A percentile compares a stretch with the other conserved stretches of the same genome.
Evolutionary conservation across 805 yeast genomes (phyloP).

Genomic region (Ogataea haglerorum): DNA sequence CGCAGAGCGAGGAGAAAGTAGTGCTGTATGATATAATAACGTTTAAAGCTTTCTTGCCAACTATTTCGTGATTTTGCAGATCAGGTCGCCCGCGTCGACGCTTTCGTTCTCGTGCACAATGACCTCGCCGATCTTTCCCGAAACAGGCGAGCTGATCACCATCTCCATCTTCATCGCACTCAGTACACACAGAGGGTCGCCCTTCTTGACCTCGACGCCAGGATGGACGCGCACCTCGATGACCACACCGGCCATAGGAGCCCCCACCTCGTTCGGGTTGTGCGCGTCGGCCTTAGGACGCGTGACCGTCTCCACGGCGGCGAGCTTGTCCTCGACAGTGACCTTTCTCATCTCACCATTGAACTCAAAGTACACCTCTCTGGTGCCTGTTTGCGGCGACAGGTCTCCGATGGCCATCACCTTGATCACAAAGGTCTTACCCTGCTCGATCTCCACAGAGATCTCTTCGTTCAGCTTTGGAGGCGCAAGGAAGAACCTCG

Average conservation of each 20-base stretch:
- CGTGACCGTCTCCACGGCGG: slow-evolving; percentile 78
- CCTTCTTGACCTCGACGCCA: slow-evolving; percentile 89
- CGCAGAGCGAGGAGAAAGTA: slow-evolving; percentile 12
- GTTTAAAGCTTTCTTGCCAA: not conserved
- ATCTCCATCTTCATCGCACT: slow-evolving; percentile 99
- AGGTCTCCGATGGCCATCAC: slow-evolving; percentile 91
- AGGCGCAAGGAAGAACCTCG: slow-evolving; percentile 84
- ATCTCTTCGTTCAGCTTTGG: slow-evolving; percentile 87
- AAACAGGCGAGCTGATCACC: slow-evolving; percentile 90
- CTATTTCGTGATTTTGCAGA: slow-evolving; percentile 51
- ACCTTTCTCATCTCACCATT: slow-evolving; percentile 98
- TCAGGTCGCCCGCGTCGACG: slow-evolving; percentile 90
- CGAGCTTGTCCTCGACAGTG: slow-evolving; percentile 81
- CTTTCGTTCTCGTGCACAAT: slow-evolving; percentile 86
- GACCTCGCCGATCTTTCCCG: slow-evolving; percentile 79
- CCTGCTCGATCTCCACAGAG: slow-evolving; percentile 85
- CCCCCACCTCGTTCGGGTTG: slow-evolving; percentile 90
- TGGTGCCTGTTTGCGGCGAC: slow-evolving; percentile 76
- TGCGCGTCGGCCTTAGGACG: slow-evolving; percentile 88
- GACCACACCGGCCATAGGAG: slow-evolving; percentile 99
- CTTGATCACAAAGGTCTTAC: slow-evolving; percentile 89
- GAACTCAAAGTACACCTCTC: slow-evolving; percentile 96
- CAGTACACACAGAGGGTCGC: slow-evolving; percentile 89
- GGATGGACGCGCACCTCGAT: slow-evolving; percentile 90
- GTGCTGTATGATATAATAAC: not conserved